Base-by-base conservation (phyloP, 2,329 filamentous ascomycete species). In the Phyllosticta ampelicida region DNA sequence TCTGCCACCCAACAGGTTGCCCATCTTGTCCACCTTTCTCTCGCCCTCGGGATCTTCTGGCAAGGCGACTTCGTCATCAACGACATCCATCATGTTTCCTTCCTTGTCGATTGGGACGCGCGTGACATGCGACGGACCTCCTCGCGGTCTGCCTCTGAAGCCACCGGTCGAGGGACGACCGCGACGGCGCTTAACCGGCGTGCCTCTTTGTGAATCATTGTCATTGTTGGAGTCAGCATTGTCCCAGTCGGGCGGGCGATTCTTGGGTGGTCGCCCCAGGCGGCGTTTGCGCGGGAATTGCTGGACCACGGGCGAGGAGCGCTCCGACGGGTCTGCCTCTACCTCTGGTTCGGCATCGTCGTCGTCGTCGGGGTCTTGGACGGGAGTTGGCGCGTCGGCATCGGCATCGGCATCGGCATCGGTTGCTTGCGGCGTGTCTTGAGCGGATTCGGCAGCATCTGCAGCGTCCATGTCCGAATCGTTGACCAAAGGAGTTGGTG, bases 31-130 rank as follows among this genome's bases (percentile, higher is more conserved):
- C 9, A 99, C 92, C 76, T 97, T 99, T 63, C 83, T 83, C 74
- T 96, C 91, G 64, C 94, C 94, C 68, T 92, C 90, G 1, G 85
- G 74, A 65, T 97, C 92, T 63, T 91, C 87, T 0, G 91, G 89
- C 51, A 99, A 78, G 30, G 86, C 87, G 51, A 95, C 89, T 75
- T 99, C 94, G 67, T 99, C 94, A 68, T 96, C 82, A 61, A 90
- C 80, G 59, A 99, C 92, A 67, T 94, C 87, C 74, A 92, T 86
- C 73, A 90, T 85, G 60, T 90, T 96, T 55, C 94, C 94, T 66
- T 96, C 90, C 68, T 95, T 95, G 73, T 97, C 94, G 61, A 96
- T 86, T 5, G 90, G 85, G 61, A 95, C 88, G 67, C 90, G 84
- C 1, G 86, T 89, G 53, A 89, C 85, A 67, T 91, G 89, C 48